A percentile compares a stretch with the other conserved stretches of the same genome.
phyloP scores from a whole-genome alignment of 164 flowering plant species.

The Magnolia sinica region DNA sequence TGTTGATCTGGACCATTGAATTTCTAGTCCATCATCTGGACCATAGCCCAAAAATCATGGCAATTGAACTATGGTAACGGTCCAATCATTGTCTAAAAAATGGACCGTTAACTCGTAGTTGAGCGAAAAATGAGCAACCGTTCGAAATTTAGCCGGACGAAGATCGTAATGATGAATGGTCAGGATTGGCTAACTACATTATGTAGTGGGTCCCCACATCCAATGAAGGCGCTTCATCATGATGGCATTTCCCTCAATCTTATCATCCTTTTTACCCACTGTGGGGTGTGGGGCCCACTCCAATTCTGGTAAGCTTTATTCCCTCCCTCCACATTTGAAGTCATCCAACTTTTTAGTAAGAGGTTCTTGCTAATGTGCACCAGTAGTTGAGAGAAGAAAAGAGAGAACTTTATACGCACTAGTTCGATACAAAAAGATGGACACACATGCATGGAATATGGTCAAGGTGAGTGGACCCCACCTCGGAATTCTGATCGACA shows the following conservation, averaged over 20 bases:
- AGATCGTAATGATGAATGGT: too few species aligned
- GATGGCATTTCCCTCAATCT: too few species aligned
- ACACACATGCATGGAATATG: not conserved
- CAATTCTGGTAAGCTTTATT: not conserved
- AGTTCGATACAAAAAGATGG: not conserved
- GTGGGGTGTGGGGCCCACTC: too few species aligned
- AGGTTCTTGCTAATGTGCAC: not conserved
- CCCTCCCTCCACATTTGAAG: not conserved
- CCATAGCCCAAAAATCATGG: too few species aligned
- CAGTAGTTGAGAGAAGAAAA: not conserved
- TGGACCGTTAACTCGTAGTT: too few species aligned
- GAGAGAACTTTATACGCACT: not conserved
- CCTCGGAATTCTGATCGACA: not conserved
- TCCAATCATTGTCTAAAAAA: too few species aligned
- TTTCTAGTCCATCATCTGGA: too few species aligned
- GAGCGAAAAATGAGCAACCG: too few species aligned
- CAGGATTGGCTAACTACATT: too few species aligned
- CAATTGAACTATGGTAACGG: too few species aligned
- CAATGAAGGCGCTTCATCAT: not conserved
- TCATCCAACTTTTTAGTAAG: not conserved
- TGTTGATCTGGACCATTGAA: not conserved
- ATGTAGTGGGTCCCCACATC: not conserved
- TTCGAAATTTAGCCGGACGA: too few species aligned
- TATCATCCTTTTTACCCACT: too few species aligned
- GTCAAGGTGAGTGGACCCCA: not conserved